Evolutionary conservation across 352 stramenopile species (phyloP), one percentile per base, ranked within the genome.

Genomic region (Nothophytophthora sp.): DNA sequence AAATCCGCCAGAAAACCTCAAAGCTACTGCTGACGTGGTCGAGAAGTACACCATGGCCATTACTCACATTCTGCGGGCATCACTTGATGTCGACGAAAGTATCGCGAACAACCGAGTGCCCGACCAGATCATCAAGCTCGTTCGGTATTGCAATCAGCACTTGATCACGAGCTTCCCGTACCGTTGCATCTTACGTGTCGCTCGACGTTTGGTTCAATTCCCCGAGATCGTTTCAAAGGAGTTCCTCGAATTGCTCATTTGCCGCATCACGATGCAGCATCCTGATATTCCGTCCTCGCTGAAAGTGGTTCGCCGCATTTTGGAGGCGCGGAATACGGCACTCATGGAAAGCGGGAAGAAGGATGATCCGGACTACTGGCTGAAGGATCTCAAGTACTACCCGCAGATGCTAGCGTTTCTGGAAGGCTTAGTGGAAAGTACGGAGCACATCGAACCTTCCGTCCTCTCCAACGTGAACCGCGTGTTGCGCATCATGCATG

Each of bases 41-140:
- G 82, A 92, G 39, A 81, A 83, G 27, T 72, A 90, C 16, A 90
- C 82, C 5, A 76, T 73, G 15, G 82, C 82, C 15, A 86, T 91
- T 41, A 79, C 63, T 4, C 67, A 89, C 40, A 90, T 93, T 37
- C 50, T 93, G 10, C 61, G 80, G 27, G 67, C 78, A 16, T 73
- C 75, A 3, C 60, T 91, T 9, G 50, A 84, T 30, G 81, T 90
- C n/a, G 80, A 93, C 22, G 73, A 85, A 27, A 78, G 60, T 29
- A 86, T 93, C 19, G 73, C 82, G 25, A 73, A 73, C 28, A 86
- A 73, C 12, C 56, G 80, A 20, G 85, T 91, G 34, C 77, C 82
- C 2, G 58, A 81, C n/a, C 76, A 91, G 30, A 76, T 93, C 23
- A 60, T 93, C 27, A 85, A 85, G 39, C 74, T 91, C 1, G 56